These are phyloP conservation scores for Neocallimastix lanati DNA, from an alignment of 192 early-diverging fungal genomes.

Conservation along the genomic window DNA sequence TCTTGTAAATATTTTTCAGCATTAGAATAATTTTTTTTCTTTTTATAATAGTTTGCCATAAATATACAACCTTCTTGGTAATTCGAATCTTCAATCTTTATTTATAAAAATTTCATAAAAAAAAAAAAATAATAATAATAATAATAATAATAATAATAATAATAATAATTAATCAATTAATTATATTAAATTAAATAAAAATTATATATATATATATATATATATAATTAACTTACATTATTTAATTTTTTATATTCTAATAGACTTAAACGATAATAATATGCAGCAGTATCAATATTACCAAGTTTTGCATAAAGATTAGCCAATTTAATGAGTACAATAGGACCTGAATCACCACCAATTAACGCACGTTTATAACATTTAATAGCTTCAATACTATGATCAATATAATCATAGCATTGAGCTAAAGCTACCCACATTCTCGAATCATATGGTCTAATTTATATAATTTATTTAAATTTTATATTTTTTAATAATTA, in stretches of 20 bases:
- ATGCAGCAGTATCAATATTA: conserved; percentile 24
- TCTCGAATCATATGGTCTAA: conserved; percentile 67
- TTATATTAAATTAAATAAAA: no score
- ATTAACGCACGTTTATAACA: conserved; percentile 56
- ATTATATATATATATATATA: no score
- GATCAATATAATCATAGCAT: conserved; percentile 39
- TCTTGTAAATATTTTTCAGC: neutral
- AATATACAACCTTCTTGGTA: neutral
- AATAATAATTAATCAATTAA: no score
- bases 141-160: no score
- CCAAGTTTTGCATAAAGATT: conserved; percentile 34
- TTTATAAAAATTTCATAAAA: neutral
- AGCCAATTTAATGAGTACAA: conserved; percentile 34
- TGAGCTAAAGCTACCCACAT: conserved; percentile 66
- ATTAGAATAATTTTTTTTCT: neutral
- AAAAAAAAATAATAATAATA: neutral
- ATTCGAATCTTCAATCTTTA: neutral
- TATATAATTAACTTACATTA: neutral
- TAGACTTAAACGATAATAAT: conserved; percentile 28
- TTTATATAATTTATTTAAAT: no score
- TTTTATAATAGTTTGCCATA: neutral
- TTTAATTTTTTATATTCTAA: conserved; percentile 2
- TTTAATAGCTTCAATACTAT: conserved; percentile 39
- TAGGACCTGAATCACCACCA: conserved; percentile 37
- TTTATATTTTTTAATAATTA: no score